Conservation (phyloP, 768 basidiomycete genomes). For the Leccinellum rugosiceps region DNA sequence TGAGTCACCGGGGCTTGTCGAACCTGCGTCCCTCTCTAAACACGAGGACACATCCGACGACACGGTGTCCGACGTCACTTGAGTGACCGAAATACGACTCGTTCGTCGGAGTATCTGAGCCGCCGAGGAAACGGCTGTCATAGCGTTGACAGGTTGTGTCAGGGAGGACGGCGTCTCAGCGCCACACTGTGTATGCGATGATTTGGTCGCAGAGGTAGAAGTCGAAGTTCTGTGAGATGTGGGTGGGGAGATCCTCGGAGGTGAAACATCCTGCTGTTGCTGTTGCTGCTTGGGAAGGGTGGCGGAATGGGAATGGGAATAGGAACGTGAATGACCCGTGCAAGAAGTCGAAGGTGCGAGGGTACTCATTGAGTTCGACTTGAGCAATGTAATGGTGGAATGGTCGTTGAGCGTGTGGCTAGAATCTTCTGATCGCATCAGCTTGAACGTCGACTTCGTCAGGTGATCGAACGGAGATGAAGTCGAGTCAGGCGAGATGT, state of each 20-base stretch:
- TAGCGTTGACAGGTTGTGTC: slow-evolving; percentile 8
- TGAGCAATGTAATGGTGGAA: slow-evolving; percentile 24
- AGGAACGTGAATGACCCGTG: slow-evolving; percentile 22
- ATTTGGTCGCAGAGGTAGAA: slow-evolving; percentile 6
- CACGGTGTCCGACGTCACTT: slow-evolving; percentile 3
- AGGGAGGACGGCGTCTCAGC: slow-evolving; percentile 8
- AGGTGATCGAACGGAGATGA: slow-evolving; percentile 8
- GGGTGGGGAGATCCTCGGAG: slow-evolving; percentile 15
- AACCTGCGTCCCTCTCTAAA: slow-evolving; percentile 5
- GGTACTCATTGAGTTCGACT: slow-evolving; percentile 26
- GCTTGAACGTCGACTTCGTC: slow-evolving; percentile 13
- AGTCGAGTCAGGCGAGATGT: slow-evolving; percentile 14
- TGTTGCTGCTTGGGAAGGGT: neutral
- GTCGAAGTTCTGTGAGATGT: slow-evolving; percentile 13
- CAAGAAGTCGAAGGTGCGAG: slow-evolving; percentile 26
- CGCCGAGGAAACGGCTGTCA: slow-evolving; percentile 2
- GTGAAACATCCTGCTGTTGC: slow-evolving; percentile 2
- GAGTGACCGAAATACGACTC: slow-evolving; percentile 14
- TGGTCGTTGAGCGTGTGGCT: slow-evolving; percentile 13
- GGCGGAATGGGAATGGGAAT: slow-evolving; percentile 11
- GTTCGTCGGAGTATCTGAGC: slow-evolving; percentile 25
- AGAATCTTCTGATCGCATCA: slow-evolving; percentile 19
- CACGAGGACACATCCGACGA: slow-evolving; percentile 1
- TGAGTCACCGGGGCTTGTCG: slow-evolving; percentile 7
- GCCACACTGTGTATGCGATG: neutral